Conservation (phyloP, 768 basidiomycete species). For the Pleurotus djamor region DNA sequence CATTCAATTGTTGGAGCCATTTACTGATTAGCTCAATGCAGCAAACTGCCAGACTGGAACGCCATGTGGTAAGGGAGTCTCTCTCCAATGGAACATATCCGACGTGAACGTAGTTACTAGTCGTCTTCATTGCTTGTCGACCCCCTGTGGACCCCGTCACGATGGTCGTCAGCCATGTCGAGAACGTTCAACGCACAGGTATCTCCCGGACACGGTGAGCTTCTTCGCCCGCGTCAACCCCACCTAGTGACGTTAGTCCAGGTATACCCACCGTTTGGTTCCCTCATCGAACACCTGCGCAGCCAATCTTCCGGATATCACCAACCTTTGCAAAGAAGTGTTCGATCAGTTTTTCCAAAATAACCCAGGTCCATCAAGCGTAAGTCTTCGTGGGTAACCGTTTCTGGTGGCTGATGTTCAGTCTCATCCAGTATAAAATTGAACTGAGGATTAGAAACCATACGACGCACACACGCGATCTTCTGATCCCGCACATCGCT, state of each 20-base stretch:
- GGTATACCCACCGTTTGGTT: conserved; percentile 68
- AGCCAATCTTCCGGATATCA: conserved; percentile 70
- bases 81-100: not conserved
- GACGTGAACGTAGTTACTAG: conserved; percentile 29
- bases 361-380: conserved; percentile 23
- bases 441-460: conserved; percentile 78
- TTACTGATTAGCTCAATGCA: conserved; percentile 22
- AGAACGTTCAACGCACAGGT: conserved; percentile 61
- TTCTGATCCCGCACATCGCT: conserved; percentile 66
- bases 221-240: not conserved
- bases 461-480: conserved; percentile 57
- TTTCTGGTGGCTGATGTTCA: not conserved
- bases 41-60: conserved; percentile 81
- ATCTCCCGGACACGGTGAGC: conserved; percentile 62
- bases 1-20: not conserved
- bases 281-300: conserved; percentile 68
- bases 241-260: conserved; percentile 21
- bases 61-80: conserved; percentile 54
- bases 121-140: conserved; percentile 79
- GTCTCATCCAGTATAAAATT: conserved; percentile 66
- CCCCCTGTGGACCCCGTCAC: conserved; percentile 75
- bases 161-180: conserved; percentile 61
- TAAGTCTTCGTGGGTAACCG: not conserved
- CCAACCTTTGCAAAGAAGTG: conserved; percentile 52
- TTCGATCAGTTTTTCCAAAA: conserved; percentile 52